Evolutionary conservation across 306 rosid genomes (phyloP), one percentile per base, ranked within the genome.

Genomic region (Inga oerstediana): DNA sequence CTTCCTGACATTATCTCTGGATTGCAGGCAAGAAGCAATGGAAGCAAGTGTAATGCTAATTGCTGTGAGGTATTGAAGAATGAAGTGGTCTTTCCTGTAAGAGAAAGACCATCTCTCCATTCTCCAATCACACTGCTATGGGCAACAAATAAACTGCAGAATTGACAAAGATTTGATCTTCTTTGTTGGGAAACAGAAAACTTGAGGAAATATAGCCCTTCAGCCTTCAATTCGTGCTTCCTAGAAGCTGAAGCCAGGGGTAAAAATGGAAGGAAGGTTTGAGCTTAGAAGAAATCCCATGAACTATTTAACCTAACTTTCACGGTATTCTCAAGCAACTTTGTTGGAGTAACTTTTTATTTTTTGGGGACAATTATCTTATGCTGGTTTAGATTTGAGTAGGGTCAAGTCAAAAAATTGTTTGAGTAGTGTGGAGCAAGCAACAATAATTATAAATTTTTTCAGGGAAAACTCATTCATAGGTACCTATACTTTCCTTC

Each of bases 11-110:
- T 72, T 70, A 78, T 72, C 46, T 82, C 37, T 72, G 78, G 72
- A 79, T 72, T 85, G 85, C 88, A 91, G 97, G 85, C 16, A 91
- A 85, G 81, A 93, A 27, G 30, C 30, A 27, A 27, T 27, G 30
- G 30, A 80, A 86, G 49, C 85, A 86, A 52, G 51, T 75, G 67
- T 65, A 58, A 58, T 54, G 78, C 77, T 70, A 66, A 30, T 56
- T 56, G 64, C 37, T 71, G 54, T 71, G 75, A 81, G 76, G 30
- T 75, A 81, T 56, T 70, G 39, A 15, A 69, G 39, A 77, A 79
- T 79, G 58, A 32, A 17, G 24, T 19, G 61, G 22, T 32, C 48
- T 44, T 44, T 46, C 54, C 54, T 0, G 54, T 48, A 48, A 48
- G 54, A 20, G 27, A 54, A 54, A 54, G 24, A 19, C 24, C 24